These are phyloP conservation scores for Anisodus acutangulus DNA, from an alignment of 257 asterid genomes.

Conservation along the genomic window DNA sequence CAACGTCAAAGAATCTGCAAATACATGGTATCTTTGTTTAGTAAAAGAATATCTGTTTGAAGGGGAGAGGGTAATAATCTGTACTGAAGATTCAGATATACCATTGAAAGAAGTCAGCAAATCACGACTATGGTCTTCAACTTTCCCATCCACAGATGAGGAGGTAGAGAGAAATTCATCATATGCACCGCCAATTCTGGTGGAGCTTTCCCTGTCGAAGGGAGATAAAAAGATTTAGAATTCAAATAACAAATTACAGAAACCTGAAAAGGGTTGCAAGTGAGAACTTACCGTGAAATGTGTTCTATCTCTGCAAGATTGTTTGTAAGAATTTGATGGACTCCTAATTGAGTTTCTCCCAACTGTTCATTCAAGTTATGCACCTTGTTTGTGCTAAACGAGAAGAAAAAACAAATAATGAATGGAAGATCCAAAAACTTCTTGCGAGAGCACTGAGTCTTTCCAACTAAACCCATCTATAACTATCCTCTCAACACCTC, in stretches of 20 bases:
- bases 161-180: constrained; percentile 54
- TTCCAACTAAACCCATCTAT: constrained; percentile 3
- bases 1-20: constrained; percentile 60
- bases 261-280: constrained; percentile 25
- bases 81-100: constrained; percentile 33
- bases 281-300: constrained; percentile 52
- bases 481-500: neutral
- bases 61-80: neutral
- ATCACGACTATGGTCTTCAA: constrained; percentile 42
- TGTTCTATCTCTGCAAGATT: constrained; percentile 51
- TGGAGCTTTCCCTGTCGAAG: constrained; percentile 51
- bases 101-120: constrained; percentile 55
- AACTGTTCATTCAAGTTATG: constrained; percentile 54
- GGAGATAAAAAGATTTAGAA: constrained; percentile 25
- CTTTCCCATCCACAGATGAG: constrained; percentile 48
- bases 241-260: neutral
- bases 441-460: neutral
- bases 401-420: constrained; percentile 12
- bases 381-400: constrained; percentile 54
- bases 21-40: neutral
- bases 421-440: neutral
- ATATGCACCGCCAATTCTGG: constrained; percentile 49
- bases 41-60: constrained; percentile 11
- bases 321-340: constrained; percentile 39
- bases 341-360: constrained; percentile 50